Conservation (phyloP, 2,329 filamentous ascomycete genomes). For the Talaromyces sp. region DNA sequence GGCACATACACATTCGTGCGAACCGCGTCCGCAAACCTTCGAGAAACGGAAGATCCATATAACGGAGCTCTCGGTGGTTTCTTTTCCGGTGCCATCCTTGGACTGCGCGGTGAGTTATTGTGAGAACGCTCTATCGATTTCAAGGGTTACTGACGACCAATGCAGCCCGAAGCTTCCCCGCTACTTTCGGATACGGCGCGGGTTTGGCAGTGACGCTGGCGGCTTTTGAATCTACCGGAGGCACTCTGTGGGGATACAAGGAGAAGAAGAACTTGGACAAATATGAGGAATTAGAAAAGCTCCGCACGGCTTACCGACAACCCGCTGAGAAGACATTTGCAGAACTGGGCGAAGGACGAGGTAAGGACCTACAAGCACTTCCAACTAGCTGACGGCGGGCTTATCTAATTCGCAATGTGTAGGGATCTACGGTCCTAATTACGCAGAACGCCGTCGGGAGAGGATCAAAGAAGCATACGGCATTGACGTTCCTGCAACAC, state of each 20-base stretch:
- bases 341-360: slow-evolving; percentile 80
- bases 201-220: slow-evolving; percentile 55
- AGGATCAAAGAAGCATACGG: slow-evolving; percentile 83
- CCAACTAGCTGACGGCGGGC: neutral
- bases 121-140: neutral
- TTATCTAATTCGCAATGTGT: slow-evolving; percentile 7
- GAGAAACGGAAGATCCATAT: slow-evolving; percentile 73
- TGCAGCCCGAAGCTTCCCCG: slow-evolving; percentile 60
- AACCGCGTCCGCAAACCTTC: slow-evolving; percentile 73
- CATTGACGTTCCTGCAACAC: slow-evolving; percentile 68
- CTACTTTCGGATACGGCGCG: slow-evolving; percentile 63
- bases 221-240: slow-evolving; percentile 64
- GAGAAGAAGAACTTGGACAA: slow-evolving; percentile 61
- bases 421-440: slow-evolving; percentile 78
- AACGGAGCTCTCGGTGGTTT: slow-evolving; percentile 74
- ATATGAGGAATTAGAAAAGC: slow-evolving; percentile 67
- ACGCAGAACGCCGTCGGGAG: slow-evolving; percentile 75
- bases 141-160: slow-evolving; percentile 5
- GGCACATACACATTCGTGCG: slow-evolving; percentile 73
- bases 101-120: slow-evolving; percentile 58
- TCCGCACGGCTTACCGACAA: slow-evolving; percentile 68
- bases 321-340: slow-evolving; percentile 74
- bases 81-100: slow-evolving; percentile 65
- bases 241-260: slow-evolving; percentile 51
- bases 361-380: slow-evolving; percentile 44